A percentile compares a stretch with the other conserved stretches of the same genome.
phyloP scores from a whole-genome alignment of 257 asterid species.

The Nicotiana sylvestris region DNA sequence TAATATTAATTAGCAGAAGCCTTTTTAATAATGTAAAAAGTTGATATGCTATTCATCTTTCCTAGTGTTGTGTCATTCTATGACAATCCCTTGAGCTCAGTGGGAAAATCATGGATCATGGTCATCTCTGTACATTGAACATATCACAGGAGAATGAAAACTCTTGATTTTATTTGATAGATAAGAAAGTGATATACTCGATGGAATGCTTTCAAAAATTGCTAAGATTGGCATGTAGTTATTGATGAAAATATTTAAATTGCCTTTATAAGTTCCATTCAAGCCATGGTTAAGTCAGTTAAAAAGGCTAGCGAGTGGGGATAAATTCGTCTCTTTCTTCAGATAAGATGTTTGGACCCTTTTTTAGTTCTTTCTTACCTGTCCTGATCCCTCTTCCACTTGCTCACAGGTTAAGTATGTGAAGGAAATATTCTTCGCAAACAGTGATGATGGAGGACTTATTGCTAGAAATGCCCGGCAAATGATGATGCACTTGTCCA shows the following conservation, averaged over 20 bases:
- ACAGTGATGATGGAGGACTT: slow-evolving; percentile 44
- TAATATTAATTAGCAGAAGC: background rate
- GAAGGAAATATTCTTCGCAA: slow-evolving; percentile 77
- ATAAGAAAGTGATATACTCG: background rate
- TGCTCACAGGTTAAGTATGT: slow-evolving; percentile 70
- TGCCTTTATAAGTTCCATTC: background rate
- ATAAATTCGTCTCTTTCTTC: background rate
- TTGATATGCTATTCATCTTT: background rate
- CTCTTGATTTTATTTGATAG: background rate
- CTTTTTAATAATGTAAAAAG: slow-evolving; percentile 1
- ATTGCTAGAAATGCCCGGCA: slow-evolving; percentile 65
- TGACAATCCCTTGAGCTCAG: background rate
- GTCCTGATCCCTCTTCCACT: slow-evolving; percentile 10
- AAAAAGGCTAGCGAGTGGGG: background rate
- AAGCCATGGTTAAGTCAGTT: background rate
- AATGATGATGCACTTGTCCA: slow-evolving; percentile 76
- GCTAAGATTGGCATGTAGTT: background rate
- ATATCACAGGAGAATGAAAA: background rate
- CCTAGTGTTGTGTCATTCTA: background rate
- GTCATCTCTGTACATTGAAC: background rate
- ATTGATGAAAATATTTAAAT: background rate
- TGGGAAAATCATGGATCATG: slow-evolving; percentile 2
- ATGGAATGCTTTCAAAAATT: background rate
- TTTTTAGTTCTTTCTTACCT: background rate
- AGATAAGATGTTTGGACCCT: background rate